phyloP scores from a whole-genome alignment of 345 rosid species.

The Draba incana region DNA sequence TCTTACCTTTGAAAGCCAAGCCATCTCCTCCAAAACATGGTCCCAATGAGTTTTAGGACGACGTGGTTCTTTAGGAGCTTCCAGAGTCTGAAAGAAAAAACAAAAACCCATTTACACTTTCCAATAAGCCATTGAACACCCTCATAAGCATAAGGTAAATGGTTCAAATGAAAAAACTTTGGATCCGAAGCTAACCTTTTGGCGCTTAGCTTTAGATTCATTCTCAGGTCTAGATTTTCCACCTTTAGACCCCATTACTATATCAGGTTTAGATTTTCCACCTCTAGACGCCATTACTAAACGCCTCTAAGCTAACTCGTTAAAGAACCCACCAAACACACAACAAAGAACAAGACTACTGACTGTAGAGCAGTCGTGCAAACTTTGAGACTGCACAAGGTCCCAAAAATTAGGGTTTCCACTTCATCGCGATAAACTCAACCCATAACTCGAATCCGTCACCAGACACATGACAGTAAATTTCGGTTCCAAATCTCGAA shows the following conservation, averaged over 20 bases:
- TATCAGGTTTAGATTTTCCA: constrained; percentile 62
- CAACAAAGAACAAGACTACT: constrained; percentile 4
- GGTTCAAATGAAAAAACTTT: not conserved
- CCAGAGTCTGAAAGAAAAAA: constrained; percentile 63
- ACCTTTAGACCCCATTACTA: constrained; percentile 40
- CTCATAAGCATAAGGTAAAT: not conserved
- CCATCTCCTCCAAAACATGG: constrained; percentile 98
- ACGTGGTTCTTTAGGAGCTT: constrained; percentile 90
- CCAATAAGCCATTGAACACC: not conserved
- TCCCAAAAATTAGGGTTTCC: constrained; percentile 40
- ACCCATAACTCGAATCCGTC: constrained; percentile 12
- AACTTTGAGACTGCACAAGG: constrained; percentile 4
- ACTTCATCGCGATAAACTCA: constrained; percentile 24
- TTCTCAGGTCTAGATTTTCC: constrained; percentile 62
- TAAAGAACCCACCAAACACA: constrained; percentile 1
- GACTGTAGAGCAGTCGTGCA: constrained; percentile 12
- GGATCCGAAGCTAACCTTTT: constrained; percentile 56
- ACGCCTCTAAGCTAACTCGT: constrained; percentile 19
- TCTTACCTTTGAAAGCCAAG: constrained; percentile 93
- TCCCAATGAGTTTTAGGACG: constrained; percentile 99
- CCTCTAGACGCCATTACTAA: constrained; percentile 41
- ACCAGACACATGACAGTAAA: constrained; percentile 14
- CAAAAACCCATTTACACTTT: constrained; percentile 9
- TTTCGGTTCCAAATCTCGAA: constrained; percentile 20
- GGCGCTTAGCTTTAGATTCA: constrained; percentile 88